These are phyloP conservation scores for Paracorniculantispora psalliotae DNA, from an alignment of 2,329 filamentous ascomycete species.

Conservation along the genomic window DNA sequence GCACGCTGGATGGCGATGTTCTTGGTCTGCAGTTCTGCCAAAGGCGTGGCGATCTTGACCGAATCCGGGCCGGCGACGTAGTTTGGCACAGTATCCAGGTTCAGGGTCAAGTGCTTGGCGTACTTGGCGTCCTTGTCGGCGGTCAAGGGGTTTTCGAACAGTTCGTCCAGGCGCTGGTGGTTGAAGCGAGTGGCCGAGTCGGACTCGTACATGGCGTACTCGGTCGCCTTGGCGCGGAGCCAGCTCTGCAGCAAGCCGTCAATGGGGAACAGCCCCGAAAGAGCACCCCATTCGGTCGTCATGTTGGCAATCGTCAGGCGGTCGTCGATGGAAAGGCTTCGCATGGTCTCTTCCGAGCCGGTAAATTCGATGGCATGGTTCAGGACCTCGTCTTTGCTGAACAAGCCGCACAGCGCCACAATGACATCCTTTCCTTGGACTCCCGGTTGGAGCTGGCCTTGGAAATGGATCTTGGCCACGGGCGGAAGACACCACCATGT, in stretches of 20 bases:
- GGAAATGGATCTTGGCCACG: slow-evolving; percentile 73
- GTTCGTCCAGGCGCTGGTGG: slow-evolving; percentile 63
- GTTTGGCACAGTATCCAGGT: slow-evolving; percentile 75
- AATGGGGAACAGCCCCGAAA: slow-evolving; percentile 58
- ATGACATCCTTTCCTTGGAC: slow-evolving; percentile 95
- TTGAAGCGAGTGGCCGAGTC: slow-evolving; percentile 50
- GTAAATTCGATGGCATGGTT: slow-evolving; percentile 90
- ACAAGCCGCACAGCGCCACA: slow-evolving; percentile 77
- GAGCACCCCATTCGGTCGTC: slow-evolving; percentile 72
- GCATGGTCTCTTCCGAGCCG: slow-evolving; percentile 72
- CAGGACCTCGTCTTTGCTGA: slow-evolving; percentile 83
- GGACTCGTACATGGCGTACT: slow-evolving; percentile 55
- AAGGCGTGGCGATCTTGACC: slow-evolving; percentile 77
- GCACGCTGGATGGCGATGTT: slow-evolving; percentile 77
- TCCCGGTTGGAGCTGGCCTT: slow-evolving; percentile 67
- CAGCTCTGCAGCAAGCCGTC: slow-evolving; percentile 65
- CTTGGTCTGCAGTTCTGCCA: slow-evolving; percentile 66
- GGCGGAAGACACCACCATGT: slow-evolving; percentile 84
- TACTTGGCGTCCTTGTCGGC: slow-evolving; percentile 74
- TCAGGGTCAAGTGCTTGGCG: slow-evolving; percentile 71
- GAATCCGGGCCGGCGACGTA: slow-evolving; percentile 84
- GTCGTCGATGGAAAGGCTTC: slow-evolving; percentile 64
- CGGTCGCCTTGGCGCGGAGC: slow-evolving; percentile 69
- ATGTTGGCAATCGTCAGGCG: slow-evolving; percentile 70
- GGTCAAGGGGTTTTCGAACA: slow-evolving; percentile 58